Base-by-base conservation (phyloP, 345 rosid species). In the Brassica nigra region DNA sequence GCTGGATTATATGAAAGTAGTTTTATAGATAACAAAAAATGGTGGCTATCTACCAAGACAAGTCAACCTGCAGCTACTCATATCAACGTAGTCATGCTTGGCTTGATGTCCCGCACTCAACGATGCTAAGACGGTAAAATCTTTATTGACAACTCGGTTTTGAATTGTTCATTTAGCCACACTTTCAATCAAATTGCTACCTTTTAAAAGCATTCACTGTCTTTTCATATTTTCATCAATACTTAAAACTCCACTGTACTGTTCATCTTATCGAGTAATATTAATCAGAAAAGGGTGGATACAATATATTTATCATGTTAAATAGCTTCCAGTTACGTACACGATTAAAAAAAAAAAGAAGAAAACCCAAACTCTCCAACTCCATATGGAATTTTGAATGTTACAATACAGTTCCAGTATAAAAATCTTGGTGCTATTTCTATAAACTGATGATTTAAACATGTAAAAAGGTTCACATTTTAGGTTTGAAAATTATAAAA, bases 401-500 rank as follows among this genome's bases (percentile, higher is more conserved):
- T 15, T 12, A 12, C 37, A 64, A 63, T 63, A 63, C 23, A 63
- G 11, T 63, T 63, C 20, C 42, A 63, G 23, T 63, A 31, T 7
- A 3, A 23, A 31, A 8, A 8, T 36, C 2, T 63, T 33, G 20
- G 33, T 30, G 15, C 12, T 18, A 27, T 14, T 47, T 18, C 20
- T 8, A 64, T 33, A 3, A 33, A 15, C 4, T 1, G n/a, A 52
- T 54, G 2, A n/a, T 27, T 33, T n/a, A 8, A 34, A 54, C 8
- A 34, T 30, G 14, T n/a, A 47, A 27, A 55, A 64, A 8, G 36
- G 1, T 1, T 36, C 18, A 20, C 27, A 28, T 61, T 34, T 6
- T 75, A 14, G 3, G 14, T 62, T 28, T 37, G 58, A 76, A 27
- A 37, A 27, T 14, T 62, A n/a, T 66, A 36, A 61, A 42, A 76